Base-by-base conservation (phyloP, 2,329 filamentous ascomycete species). In the Fusarium lyarnte region DNA sequence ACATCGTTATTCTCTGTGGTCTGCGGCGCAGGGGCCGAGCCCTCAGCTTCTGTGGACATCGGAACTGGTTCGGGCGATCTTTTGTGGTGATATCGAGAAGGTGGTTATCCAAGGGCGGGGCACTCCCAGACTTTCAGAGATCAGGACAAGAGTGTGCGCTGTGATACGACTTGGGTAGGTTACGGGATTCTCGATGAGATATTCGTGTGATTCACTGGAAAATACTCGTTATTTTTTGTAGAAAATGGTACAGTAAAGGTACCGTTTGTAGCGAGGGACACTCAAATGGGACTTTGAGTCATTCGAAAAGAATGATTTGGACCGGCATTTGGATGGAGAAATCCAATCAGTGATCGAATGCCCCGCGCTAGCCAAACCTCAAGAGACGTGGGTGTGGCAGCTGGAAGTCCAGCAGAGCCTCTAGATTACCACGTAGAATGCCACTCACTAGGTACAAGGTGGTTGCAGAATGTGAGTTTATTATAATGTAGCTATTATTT, bases 11-110 rank as follows among this genome's bases (percentile, higher is more conserved):
- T 77, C 45, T 75, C 77, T 25, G 78, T 52, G 41, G 57, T 65
- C 57, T 74, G 73, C 71, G 75, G 77, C 62, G 73, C 73, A 43
- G 78, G 74, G 67, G 76, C 78, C 64, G 77, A 78, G 68, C 74
- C 77, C 57, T 71, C 78, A 63, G 73, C 69, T 77, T 82, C 80
- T 46, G 76, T 74, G 54, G 81, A 75, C 81, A 82, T 82, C 52
- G 45, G 64, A 39, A 41, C 36, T 41, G 45, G 55, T 58, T 62
- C 58, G 46, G 57, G 67, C 49, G 52, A 43, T 41, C 36, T 42
- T 65, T 64, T 62, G 62, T 51, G 63, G 55, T 53, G 57, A 63
- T 58, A 46, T 64, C 58, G 66, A 63, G 54, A 58, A 41, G 58
- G 69, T 63, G 70, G 47, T 63, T 67, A 62, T 68, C 61, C 55